Base-by-base conservation (phyloP, 352 stramenopile species). In the Phytopythium boreale region DNA sequence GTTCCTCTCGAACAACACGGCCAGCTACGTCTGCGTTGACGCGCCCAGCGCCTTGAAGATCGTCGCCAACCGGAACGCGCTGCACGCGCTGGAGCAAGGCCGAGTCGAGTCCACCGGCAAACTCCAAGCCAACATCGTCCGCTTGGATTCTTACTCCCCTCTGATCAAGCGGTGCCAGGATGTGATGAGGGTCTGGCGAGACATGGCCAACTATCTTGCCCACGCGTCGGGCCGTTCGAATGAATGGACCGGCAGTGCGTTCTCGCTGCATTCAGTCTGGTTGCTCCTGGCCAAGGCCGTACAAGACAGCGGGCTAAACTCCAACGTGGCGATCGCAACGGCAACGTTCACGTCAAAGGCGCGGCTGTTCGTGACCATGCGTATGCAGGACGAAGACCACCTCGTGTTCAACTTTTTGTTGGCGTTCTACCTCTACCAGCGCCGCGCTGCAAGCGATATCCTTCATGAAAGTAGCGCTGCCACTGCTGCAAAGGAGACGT, bases 11-110 rank as follows among this genome's bases (percentile, higher is more conserved):
- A 63, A 68, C 0, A 74, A 89, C 31, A 58, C 78, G 2, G 63
- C 77, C 0, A 66, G 70, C 6, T 19, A 66, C 0, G 70, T 90
- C 10, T 90, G 84, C 46, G 44, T 52, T 0, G 82, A 92, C 20
- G 74, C 71, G 4, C 64, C 79, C 0, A 89, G 89, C 59, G 67
- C 72, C 2, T 66, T 89, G 26, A 81, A 80, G 24, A 77, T 92
- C 51, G 66, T 92, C n/a, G 77, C 64, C 0, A 90, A 90, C 29
- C 73, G 79, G 15, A 88, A 74, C 57, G 66, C 80, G 11, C 51
- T 77, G 0, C 68, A 84, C 29, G 84, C 73, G 7, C 71, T 89
- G 0, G 59, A 87, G 67, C 47, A 82, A 80, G 62, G 41, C 58
- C 1, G 80, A 87, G 29, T 57, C 0, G 80, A 88, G 31, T 64